Evolutionary conservation across 164 flowering plant species (phyloP).

Genomic region (grape (Vitis vinifera)): DNA sequence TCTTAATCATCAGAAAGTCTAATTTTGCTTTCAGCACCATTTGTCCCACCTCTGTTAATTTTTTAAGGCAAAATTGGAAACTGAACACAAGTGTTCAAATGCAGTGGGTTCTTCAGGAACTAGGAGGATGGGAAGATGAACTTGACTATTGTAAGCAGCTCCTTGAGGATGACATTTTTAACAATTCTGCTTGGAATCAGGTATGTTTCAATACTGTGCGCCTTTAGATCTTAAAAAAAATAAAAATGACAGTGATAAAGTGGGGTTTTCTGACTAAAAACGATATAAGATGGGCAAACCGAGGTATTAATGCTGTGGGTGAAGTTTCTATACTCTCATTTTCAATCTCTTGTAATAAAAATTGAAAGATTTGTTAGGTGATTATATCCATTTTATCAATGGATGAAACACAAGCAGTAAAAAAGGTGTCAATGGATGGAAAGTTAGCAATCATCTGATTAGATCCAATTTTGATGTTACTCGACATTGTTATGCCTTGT

Average conservation of each 20-base stretch:
- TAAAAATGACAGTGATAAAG: no score
- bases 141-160: conserved; percentile 74
- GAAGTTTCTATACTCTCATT: not conserved
- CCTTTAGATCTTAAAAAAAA: no score
- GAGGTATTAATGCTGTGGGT: not conserved
- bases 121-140: conserved; percentile 97
- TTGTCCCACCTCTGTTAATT: not conserved
- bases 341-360: no score
- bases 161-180: conserved; percentile 76
- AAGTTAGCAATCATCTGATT: no score
- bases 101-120: conserved; percentile 93
- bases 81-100: conserved; percentile 2
- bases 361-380: no score
- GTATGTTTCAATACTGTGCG: conserved; percentile 23
- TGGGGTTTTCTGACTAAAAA: no score
- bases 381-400: no score
- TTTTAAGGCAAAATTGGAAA: not conserved
- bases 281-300: no score
- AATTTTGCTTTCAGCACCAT: not conserved
- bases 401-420: no score
- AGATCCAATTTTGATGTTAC: no score
- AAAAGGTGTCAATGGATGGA: no score
- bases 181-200: conserved; percentile 99
- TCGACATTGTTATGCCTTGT: no score
- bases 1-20: not conserved